Evolutionary conservation across 192 early-diverging fungal genomes (phyloP).

Genomic region (Coemansia sp.): DNA sequence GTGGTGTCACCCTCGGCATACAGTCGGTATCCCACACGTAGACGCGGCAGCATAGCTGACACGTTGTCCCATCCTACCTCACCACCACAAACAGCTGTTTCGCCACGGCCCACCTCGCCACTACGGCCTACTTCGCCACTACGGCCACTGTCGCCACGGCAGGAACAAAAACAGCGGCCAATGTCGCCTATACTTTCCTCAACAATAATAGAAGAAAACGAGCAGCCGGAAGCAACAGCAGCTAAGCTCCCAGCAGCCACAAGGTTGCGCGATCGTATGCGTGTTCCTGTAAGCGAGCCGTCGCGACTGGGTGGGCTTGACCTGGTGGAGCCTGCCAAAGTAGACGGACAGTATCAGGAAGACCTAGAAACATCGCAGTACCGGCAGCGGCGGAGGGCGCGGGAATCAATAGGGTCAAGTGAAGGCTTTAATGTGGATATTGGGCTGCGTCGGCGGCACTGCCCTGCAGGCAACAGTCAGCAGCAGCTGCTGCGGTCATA

Average conservation of each 20-base stretch:
- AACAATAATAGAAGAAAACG: conserved; percentile 9
- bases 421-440: conserved; percentile 22
- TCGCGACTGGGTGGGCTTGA: conserved; percentile 41
- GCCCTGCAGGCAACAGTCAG: not conserved
- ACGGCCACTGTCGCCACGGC: not conserved
- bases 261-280: conserved; percentile 34
- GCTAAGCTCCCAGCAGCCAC: not conserved
- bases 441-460: conserved; percentile 5
- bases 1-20: conserved; percentile 11
- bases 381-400: conserved; percentile 26
- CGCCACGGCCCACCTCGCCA: not conserved
- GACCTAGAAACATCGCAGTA: conserved; percentile 41
- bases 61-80: not conserved
- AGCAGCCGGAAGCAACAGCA: not conserved
- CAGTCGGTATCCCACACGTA: not conserved
- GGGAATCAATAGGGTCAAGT: conserved; percentile 30
- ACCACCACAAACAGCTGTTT: not conserved
- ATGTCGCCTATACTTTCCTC: not conserved
- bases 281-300: conserved; percentile 35
- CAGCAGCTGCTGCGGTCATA: conserved; percentile 3
- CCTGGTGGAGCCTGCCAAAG: conserved; percentile 49
- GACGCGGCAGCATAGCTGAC: conserved; percentile 7
- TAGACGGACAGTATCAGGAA: conserved; percentile 35
- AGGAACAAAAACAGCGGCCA: no score
- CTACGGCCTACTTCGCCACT: not conserved